Conservation (phyloP, 2,329 filamentous ascomycete species). For the Pseudogymnoascus sp. region DNA sequence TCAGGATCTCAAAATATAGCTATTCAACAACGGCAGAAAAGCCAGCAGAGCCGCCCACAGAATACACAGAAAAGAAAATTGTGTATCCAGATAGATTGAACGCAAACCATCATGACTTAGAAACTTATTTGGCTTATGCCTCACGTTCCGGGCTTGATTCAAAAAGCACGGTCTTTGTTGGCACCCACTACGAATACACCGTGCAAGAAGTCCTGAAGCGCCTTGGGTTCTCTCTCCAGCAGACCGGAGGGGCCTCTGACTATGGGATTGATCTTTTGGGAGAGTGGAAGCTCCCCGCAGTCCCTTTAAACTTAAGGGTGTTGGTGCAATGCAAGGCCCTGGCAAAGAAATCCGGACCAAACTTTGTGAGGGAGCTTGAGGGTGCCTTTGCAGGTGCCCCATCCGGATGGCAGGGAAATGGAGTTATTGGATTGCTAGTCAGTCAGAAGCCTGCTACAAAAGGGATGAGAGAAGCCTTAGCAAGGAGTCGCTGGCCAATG, state of each 20-base stretch:
- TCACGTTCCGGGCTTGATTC: slow-evolving; percentile 44
- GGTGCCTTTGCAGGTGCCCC: slow-evolving; percentile 71
- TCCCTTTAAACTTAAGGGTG: slow-evolving; percentile 33
- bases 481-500: slow-evolving; percentile 60
- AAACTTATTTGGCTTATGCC: slow-evolving; percentile 58
- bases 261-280: slow-evolving; percentile 68
- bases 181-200: slow-evolving; percentile 72
- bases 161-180: slow-evolving; percentile 54
- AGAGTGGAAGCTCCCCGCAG: slow-evolving; percentile 52
- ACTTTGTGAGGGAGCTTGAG: slow-evolving; percentile 64
- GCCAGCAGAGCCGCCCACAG: background rate
- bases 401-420: slow-evolving; percentile 56
- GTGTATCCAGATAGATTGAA: slow-evolving; percentile 40
- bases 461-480: slow-evolving; percentile 67
- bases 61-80: slow-evolving; percentile 18
- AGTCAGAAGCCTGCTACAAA: slow-evolving; percentile 63
- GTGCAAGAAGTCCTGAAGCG: slow-evolving; percentile 46
- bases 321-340: slow-evolving; percentile 64
- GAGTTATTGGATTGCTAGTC: slow-evolving; percentile 64
- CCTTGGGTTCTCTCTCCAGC: slow-evolving; percentile 56
- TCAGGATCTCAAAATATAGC: background rate
- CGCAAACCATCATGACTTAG: slow-evolving; percentile 52
- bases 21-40: slow-evolving; percentile 9
- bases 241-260: slow-evolving; percentile 60
- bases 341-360: slow-evolving; percentile 41